A percentile compares a stretch with the other conserved stretches of the same genome.
Conservation (phyloP, 2,329 filamentous ascomycete species). For the Penicillium concentricum region DNA sequence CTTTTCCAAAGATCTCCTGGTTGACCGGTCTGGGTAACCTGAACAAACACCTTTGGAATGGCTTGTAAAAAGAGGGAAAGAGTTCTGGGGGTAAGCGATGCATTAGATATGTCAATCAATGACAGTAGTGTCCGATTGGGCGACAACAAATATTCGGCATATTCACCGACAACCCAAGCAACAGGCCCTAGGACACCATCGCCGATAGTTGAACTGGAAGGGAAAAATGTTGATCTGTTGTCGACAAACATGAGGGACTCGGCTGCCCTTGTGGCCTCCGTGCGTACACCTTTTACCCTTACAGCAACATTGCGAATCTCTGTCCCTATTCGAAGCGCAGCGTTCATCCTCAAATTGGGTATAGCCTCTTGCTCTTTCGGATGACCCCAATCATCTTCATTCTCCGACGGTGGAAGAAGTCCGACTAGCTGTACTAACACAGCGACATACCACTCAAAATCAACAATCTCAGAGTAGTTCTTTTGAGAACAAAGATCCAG, state of each 20-base stretch:
- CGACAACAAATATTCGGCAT: conserved; percentile 67
- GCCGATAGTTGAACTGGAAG: conserved; percentile 50
- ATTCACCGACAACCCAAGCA: conserved; percentile 88
- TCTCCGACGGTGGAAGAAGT: conserved; percentile 46
- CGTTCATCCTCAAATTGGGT: conserved; percentile 16
- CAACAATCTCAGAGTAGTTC: conserved; percentile 79
- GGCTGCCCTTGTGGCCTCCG: conserved; percentile 77
- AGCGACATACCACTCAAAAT: conserved; percentile 98
- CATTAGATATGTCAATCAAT: conserved; percentile 66
- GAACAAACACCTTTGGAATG: conserved; percentile 78
- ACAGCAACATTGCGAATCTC: conserved; percentile 90
- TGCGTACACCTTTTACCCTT: conserved; percentile 79
- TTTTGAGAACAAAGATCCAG: conserved; percentile 85
- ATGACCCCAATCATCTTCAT: conserved; percentile 23
- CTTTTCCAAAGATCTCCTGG: conserved; percentile 74
- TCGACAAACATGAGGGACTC: conserved; percentile 66
- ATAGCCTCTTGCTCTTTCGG: conserved; percentile 12
- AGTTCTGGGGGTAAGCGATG: conserved; percentile 60
- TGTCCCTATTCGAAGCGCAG: conserved; percentile 62
- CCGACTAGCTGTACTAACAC: conserved; percentile 81
- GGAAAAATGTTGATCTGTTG: conserved; percentile 59
- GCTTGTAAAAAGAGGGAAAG: conserved; percentile 82
- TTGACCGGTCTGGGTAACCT: conserved; percentile 63
- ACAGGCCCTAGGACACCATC: conserved; percentile 70
- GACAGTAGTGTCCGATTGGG: conserved; percentile 72